A percentile compares a stretch with the other conserved stretches of the same genome.
Conservation (phyloP, 441 rosid species). For the Breynia disticha region DNA sequence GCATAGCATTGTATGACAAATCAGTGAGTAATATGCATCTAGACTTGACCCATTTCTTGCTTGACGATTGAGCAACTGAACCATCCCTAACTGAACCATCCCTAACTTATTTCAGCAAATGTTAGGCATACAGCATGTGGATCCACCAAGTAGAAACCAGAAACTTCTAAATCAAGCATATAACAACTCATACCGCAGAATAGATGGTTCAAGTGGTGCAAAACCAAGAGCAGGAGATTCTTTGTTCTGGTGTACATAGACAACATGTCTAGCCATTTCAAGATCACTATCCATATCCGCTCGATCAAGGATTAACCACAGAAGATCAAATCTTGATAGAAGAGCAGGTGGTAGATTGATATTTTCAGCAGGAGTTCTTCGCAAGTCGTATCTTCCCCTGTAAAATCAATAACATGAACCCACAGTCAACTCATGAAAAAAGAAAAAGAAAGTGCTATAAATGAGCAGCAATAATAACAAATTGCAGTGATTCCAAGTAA, state of each 20-base stretch:
- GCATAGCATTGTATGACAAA: constrained; percentile 13
- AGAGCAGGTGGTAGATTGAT: constrained; percentile 97
- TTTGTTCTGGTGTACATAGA: constrained; percentile 82
- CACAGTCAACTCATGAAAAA: not conserved
- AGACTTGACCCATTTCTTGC: not conserved
- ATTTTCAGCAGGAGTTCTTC: constrained; percentile 98
- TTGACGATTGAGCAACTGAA: constrained; percentile 1
- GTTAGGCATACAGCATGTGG: not conserved
- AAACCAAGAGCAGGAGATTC: constrained; percentile 96
- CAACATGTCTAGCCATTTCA: constrained; percentile 94
- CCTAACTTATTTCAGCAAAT: constrained; percentile 1
- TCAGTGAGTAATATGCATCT: not conserved
- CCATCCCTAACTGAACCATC: constrained; percentile 2
- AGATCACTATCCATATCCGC: constrained; percentile 98
- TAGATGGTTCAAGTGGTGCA: constrained; percentile 76
- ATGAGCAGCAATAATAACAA: not conserved
- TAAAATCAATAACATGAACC: constrained; percentile 10
- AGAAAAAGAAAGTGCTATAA: constrained; percentile 1
- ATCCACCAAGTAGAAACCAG: not conserved
- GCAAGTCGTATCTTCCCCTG: constrained; percentile 96
- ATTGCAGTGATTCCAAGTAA: constrained; percentile 4
- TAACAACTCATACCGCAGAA: constrained; percentile 48
- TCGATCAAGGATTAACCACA: constrained; percentile 95
- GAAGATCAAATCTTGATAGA: constrained; percentile 90
- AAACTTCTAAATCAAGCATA: not conserved